phyloP scores from a whole-genome alignment of 31 red algal species.

The Asparagopsis taxiformis region DNA sequence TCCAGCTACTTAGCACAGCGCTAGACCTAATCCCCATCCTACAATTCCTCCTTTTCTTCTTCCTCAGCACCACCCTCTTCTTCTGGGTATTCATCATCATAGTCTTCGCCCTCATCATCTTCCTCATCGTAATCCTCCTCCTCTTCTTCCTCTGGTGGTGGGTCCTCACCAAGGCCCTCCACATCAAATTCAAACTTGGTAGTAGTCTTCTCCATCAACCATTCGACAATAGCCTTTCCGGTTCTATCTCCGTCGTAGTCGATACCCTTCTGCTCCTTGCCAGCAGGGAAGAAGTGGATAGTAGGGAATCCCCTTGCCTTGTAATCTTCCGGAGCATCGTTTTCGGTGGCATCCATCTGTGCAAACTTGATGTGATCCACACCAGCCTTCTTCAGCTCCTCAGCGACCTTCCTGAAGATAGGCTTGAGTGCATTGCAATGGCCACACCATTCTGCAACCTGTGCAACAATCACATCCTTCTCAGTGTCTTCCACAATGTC shows the following conservation, averaged over 20 bases:
- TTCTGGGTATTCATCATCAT: background rate
- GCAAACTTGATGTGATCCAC: slow-evolving; percentile 75
- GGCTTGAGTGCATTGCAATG: slow-evolving; percentile 82
- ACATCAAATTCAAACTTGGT: slow-evolving; percentile 69
- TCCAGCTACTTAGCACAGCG: no score
- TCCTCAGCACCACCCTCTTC: slow-evolving; percentile 2
- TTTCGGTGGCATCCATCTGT: slow-evolving; percentile 92
- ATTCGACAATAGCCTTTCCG: slow-evolving; percentile 71
- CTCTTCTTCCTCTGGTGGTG: slow-evolving; percentile 40
- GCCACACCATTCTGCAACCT: slow-evolving; percentile 94
- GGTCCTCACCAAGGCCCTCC: slow-evolving; percentile 43
- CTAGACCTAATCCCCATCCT: no score
- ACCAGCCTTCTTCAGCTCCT: slow-evolving; percentile 63
- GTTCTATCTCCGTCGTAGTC: slow-evolving; percentile 75
- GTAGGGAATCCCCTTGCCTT: slow-evolving; percentile 92
- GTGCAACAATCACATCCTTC: slow-evolving; percentile 90
- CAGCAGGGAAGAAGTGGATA: slow-evolving; percentile 93
- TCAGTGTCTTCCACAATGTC: slow-evolving; percentile 68
- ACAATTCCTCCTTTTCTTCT: no score
- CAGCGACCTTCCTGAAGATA: slow-evolving; percentile 67
- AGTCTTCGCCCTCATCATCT: slow-evolving; percentile 16
- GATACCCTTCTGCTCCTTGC: slow-evolving; percentile 69
- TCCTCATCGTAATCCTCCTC: slow-evolving; percentile 31
- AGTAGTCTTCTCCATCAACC: slow-evolving; percentile 67
- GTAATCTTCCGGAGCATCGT: slow-evolving; percentile 91